Percentiles rank a stretch among this genome's conserved stretches.
Evolutionary conservation across 345 rosid genomes (phyloP).

Genomic region (Acer negundo): DNA sequence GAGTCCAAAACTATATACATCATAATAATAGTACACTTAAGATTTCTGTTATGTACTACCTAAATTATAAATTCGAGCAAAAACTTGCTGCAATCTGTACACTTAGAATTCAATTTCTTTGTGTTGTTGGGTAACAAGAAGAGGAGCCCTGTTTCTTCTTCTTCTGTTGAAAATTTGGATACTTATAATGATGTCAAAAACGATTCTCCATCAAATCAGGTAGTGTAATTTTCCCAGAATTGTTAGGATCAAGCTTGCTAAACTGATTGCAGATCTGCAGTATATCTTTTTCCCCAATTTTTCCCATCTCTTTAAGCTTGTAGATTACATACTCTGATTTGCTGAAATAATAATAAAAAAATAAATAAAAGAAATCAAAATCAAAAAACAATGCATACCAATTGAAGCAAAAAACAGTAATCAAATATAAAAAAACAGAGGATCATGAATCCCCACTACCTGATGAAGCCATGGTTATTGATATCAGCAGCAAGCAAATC

Average conservation of each 20-base stretch:
- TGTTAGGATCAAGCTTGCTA: slow-evolving; percentile 61
- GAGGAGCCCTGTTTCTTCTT: neutral
- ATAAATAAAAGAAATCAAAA: too few species aligned
- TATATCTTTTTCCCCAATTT: slow-evolving; percentile 61
- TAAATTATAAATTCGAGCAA: neutral
- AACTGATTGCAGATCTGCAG: slow-evolving; percentile 56
- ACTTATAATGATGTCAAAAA: slow-evolving; percentile 10
- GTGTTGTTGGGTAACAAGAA: too few species aligned
- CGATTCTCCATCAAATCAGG: slow-evolving; percentile 38
- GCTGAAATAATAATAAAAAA: slow-evolving; percentile 34
- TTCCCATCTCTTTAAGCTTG: slow-evolving; percentile 82
- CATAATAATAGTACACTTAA: too few species aligned
- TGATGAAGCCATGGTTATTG: slow-evolving; percentile 71
- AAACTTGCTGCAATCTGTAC: neutral
- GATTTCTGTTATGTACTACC: neutral
- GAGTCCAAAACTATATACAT: too few species aligned
- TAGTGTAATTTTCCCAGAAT: slow-evolving; percentile 59
- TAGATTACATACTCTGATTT: slow-evolving; percentile 70
- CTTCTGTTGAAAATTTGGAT: neutral
- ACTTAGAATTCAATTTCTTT: neutral
- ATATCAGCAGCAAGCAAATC: slow-evolving; percentile 70
- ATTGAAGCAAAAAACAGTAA: neutral
- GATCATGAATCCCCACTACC: slow-evolving; percentile 29
- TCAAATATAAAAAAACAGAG: neutral
- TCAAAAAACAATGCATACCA: neutral